Evolutionary conservation across 2,329 filamentous ascomycete genomes (phyloP).

Genomic region (Kalaharituber pfeilii): DNA sequence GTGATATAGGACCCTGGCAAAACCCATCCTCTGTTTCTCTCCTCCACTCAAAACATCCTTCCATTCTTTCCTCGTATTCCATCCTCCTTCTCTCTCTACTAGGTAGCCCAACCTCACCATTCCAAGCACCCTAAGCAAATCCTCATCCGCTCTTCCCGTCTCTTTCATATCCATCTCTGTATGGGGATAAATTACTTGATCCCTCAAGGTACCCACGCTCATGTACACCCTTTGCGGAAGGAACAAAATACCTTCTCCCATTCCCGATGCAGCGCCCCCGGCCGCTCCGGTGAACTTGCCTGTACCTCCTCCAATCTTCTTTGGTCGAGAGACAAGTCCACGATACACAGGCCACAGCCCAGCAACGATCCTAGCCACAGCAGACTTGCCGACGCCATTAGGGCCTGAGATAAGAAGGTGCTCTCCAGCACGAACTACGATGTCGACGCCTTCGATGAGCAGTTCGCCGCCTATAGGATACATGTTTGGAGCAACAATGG

Average conservation of each 20-base stretch:
- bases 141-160: constrained; percentile 56
- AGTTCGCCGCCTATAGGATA: constrained; percentile 87
- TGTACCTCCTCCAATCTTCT: constrained; percentile 27
- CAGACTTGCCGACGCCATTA: constrained; percentile 86
- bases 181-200: constrained; percentile 96
- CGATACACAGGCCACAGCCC: constrained; percentile 94
- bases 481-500: constrained; percentile 71
- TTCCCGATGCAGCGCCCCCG: neutral
- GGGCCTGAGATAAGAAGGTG: constrained; percentile 88
- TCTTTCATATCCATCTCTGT: constrained; percentile 86
- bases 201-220: constrained; percentile 76
- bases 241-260: constrained; percentile 69
- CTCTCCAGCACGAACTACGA: constrained; percentile 78
- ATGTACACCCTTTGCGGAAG: constrained; percentile 66
- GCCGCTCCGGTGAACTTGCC: neutral
- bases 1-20: constrained; percentile 81
- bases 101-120: constrained; percentile 77
- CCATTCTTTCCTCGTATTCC: constrained; percentile 95
- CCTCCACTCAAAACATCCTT: constrained; percentile 94
- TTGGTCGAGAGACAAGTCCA: constrained; percentile 74
- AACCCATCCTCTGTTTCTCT: constrained; percentile 89
- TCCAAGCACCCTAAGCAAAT: constrained; percentile 62
- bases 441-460: constrained; percentile 69
- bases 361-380: constrained; percentile 71
- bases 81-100: constrained; percentile 79